Conservation (phyloP, 2,329 filamentous ascomycete genomes). For the Coniochaeta sp. region DNA sequence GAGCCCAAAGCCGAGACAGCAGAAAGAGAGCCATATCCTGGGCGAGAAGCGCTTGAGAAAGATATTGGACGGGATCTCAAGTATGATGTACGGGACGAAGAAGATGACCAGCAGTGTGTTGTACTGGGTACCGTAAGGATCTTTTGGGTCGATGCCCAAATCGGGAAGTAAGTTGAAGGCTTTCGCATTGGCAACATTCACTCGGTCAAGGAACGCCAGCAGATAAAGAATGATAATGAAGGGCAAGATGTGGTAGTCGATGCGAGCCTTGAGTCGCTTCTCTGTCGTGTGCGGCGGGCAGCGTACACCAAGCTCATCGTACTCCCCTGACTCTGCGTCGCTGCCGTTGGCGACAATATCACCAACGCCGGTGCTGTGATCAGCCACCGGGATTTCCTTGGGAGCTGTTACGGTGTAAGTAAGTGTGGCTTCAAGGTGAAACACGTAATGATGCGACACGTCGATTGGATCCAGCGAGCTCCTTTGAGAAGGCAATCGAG, state of each 20-base stretch:
- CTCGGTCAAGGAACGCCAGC: conserved; percentile 62
- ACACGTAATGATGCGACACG: background rate
- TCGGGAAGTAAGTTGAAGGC: conserved; percentile 59
- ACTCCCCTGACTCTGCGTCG: conserved; percentile 5
- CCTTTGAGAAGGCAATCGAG: background rate
- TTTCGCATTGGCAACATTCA: conserved; percentile 74
- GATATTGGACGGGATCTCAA: conserved; percentile 68
- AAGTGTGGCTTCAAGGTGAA: background rate
- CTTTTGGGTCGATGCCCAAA: conserved; percentile 25
- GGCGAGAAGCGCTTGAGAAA: conserved; percentile 61
- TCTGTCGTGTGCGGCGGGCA: conserved; percentile 54
- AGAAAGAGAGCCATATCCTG: conserved; percentile 65
- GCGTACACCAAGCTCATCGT: conserved; percentile 22
- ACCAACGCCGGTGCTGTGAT: background rate
- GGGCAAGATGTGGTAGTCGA: conserved; percentile 65
- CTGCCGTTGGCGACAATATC: background rate
- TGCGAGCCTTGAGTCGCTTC: conserved; percentile 56
- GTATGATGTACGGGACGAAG: conserved; percentile 69
- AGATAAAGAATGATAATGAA: conserved; percentile 67
- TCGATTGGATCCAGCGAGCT: background rate
- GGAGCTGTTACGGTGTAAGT: background rate
- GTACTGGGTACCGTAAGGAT: conserved; percentile 53
- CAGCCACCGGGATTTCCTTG: background rate
- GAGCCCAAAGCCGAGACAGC: conserved; percentile 80
- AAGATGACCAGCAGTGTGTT: conserved; percentile 75